Conservation (phyloP, 768 basidiomycete genomes). For the Sporobolomyces phaffii region DNA sequence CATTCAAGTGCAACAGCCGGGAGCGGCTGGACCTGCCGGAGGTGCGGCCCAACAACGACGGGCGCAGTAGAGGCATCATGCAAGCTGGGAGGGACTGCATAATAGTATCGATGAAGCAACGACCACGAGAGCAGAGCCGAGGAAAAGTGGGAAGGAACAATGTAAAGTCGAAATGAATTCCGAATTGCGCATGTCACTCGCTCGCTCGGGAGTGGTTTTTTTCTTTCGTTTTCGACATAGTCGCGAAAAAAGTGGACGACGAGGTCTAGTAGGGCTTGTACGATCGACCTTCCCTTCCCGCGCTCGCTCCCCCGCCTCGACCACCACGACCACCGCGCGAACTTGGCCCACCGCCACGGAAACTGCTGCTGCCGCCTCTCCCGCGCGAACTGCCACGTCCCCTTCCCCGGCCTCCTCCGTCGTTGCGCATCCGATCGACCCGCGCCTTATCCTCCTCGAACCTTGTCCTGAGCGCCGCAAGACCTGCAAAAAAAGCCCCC, state of each 20-base stretch:
- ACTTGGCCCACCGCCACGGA: neutral
- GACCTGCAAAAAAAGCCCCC: constrained; percentile 12
- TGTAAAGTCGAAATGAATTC: too few species aligned
- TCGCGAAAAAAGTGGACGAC: too few species aligned
- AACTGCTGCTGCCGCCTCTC: neutral
- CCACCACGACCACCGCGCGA: too few species aligned
- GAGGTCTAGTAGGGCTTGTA: constrained; percentile 3
- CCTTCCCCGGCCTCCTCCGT: neutral
- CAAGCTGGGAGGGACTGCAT: too few species aligned
- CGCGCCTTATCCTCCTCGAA: constrained; percentile 38
- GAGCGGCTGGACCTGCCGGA: constrained; percentile 5
- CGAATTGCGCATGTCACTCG: too few species aligned
- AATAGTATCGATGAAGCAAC: too few species aligned
- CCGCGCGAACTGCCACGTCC: constrained; percentile 1
- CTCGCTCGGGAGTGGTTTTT: too few species aligned
- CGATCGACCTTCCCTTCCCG: constrained; percentile 1
- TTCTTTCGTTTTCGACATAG: too few species aligned
- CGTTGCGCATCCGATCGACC: neutral
- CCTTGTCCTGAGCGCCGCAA: constrained; percentile 12
- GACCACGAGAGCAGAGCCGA: too few species aligned
- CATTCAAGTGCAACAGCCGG: constrained; percentile 24
- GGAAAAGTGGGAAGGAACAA: too few species aligned
- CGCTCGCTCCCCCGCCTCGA: neutral
- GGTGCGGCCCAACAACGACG: constrained; percentile 6
- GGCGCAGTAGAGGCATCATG: constrained; percentile 3